Evolutionary conservation across 768 basidiomycete species (phyloP).

Genomic region (Psilocybe tampanensis): DNA sequence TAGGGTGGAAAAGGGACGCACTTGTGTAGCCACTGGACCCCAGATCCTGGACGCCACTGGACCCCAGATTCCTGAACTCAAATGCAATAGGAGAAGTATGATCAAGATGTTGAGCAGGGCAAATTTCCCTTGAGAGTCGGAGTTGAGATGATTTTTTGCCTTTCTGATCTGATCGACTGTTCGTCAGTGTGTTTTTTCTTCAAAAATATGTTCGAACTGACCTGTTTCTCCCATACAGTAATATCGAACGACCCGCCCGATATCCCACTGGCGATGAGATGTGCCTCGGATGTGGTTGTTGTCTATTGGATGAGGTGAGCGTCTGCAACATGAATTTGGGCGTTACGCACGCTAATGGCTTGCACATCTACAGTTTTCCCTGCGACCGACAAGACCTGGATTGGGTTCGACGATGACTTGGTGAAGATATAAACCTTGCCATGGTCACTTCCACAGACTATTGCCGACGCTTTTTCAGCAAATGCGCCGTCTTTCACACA

Average conservation of each 20-base stretch:
- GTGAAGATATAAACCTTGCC: constrained; percentile 12
- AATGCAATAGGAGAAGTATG: background rate
- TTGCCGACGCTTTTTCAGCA: background rate
- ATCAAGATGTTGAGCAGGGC: background rate
- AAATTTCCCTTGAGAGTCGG: background rate
- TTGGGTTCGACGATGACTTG: background rate
- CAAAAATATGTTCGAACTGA: background rate
- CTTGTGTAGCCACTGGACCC: background rate
- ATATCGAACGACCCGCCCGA: background rate
- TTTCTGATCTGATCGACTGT: background rate
- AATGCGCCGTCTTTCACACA: constrained; percentile 10
- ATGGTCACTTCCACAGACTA: constrained; percentile 14
- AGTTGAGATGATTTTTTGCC: background rate
- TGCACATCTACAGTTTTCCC: background rate
- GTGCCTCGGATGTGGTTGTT: background rate
- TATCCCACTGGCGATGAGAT: constrained; percentile 12
- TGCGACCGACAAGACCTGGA: constrained; percentile 7
- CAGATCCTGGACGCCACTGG: background rate
- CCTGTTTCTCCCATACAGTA: background rate
- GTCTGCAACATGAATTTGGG: background rate
- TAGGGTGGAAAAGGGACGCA: background rate
- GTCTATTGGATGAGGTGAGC: background rate
- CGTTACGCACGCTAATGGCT: constrained; percentile 4
- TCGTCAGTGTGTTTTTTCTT: background rate
- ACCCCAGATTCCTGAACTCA: background rate